Base-by-base conservation (phyloP, 1,284 basidiomycete species). In the Calocybe gambosa region DNA sequence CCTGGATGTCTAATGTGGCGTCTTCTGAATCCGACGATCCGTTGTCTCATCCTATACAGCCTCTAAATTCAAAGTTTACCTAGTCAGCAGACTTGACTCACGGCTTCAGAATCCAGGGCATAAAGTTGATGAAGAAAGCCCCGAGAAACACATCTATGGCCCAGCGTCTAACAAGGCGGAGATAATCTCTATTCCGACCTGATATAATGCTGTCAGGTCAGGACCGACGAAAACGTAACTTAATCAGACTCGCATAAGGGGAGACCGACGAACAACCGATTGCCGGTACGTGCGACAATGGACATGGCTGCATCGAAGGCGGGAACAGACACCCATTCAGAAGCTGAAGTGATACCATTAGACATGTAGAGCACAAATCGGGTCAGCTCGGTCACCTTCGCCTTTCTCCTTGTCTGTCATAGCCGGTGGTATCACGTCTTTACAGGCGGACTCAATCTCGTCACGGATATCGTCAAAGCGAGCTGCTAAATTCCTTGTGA, bases 141-240 rank as follows among this genome's bases (percentile, higher is more conserved):
- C 54, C 57, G 31, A 59, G 60, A n/a, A 66, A 46, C 6, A 69
- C 60, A 39, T 62, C 61, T 15, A 64, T 29, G 0, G 68, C 60
- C 49, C 62, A 67, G 3, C 55, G 40, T 21, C 59, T 59, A 44
- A 58, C 63, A 15, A 70, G 54, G 6, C 53, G 50, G 18, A 58
- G 45, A 38, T 59, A 71, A 15, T 65, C 67, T 9, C 50, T 46
- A 50, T 70, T 49, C 5, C 68, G 59, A 50, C 71, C 71, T 72
- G 13, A 23, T 18, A 34, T 5, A 19, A 41, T 13, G 36, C 26
- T 26, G 12, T 18, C 12, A 19, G 18, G 13, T 33, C 10, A 13
- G 15, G 35, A 37, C n/a, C n/a, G 23, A 38, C 7, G n/a, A 39
- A 36, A 13, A 25, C 25, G 26, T 39, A 18, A 19, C 38, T 23